Evolutionary conservation across 2,329 filamentous ascomycete genomes (phyloP).

Genomic region (Fusarium vanettenii): DNA sequence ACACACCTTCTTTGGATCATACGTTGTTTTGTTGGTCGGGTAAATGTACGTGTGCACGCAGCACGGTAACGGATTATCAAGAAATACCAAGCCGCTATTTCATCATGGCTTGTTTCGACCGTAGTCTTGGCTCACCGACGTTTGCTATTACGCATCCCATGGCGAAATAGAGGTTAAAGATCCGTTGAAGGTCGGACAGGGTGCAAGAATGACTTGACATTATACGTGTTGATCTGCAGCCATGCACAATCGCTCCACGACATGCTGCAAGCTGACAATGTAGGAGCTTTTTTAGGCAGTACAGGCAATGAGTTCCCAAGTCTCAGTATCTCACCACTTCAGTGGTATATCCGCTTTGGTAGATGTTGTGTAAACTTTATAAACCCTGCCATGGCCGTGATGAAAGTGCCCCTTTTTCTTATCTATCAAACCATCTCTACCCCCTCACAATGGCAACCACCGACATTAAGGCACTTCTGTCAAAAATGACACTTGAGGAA

Average conservation of each 20-base stretch:
- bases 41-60: background rate
- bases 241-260: background rate
- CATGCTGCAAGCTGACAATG: background rate
- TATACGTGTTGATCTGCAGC: background rate
- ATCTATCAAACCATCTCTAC: background rate
- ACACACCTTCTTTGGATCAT: background rate
- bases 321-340: background rate
- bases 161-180: background rate
- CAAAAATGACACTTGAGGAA: background rate
- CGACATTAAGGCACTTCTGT: background rate
- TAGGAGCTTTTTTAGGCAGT: background rate
- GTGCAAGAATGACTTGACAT: background rate
- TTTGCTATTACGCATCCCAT: background rate
- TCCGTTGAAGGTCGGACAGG: background rate
- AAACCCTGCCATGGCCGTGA: background rate
- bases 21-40: background rate
- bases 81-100: background rate
- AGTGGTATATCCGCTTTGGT: background rate
- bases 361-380: background rate
- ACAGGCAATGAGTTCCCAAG: background rate
- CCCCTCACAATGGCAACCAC: background rate
- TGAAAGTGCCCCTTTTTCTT: background rate
- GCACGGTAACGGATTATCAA: background rate
- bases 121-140: background rate
- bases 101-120: background rate